Conservation (phyloP, 1,284 basidiomycete species). For the Abortiporus biennis region DNA sequence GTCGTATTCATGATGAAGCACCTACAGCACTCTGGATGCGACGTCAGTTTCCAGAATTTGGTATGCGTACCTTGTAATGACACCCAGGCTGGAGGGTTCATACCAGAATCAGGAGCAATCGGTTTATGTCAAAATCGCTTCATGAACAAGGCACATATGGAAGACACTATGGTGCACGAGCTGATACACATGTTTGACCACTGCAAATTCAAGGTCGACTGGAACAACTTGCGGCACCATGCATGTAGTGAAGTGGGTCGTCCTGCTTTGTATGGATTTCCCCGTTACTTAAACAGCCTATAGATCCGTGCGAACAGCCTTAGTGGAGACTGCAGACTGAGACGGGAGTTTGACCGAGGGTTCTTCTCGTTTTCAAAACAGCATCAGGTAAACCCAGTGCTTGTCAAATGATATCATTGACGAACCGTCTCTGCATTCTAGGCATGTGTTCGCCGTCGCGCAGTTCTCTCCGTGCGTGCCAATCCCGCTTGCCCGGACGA, state of each 20-base stretch:
- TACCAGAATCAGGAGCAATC: constrained; percentile 68
- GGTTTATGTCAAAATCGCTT: constrained; percentile 82
- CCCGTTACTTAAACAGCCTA: not conserved
- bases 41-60: constrained; percentile 63
- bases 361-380: constrained; percentile 83
- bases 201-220: constrained; percentile 90
- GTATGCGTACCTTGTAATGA: constrained; percentile 79
- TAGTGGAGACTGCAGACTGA: constrained; percentile 87
- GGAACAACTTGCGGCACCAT: constrained; percentile 87
- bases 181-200: constrained; percentile 97
- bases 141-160: constrained; percentile 81
- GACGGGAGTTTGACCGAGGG: constrained; percentile 75
- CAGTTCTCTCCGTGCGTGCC: constrained; percentile 73
- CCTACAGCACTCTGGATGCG: constrained; percentile 66
- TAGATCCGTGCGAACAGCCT: constrained; percentile 93
- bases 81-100: constrained; percentile 78
- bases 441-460: constrained; percentile 87
- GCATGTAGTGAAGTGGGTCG: constrained; percentile 87
- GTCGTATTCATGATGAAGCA: constrained; percentile 89
- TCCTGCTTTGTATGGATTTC: not conserved
- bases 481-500: constrained; percentile 80
- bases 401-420: constrained; percentile 8
- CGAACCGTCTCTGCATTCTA: constrained; percentile 25
- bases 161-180: constrained; percentile 91
- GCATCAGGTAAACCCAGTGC: constrained; percentile 65